Evolutionary conservation across 164 flowering plant genomes (phyloP).

Genomic region (Magnolia kwangsiensis): DNA sequence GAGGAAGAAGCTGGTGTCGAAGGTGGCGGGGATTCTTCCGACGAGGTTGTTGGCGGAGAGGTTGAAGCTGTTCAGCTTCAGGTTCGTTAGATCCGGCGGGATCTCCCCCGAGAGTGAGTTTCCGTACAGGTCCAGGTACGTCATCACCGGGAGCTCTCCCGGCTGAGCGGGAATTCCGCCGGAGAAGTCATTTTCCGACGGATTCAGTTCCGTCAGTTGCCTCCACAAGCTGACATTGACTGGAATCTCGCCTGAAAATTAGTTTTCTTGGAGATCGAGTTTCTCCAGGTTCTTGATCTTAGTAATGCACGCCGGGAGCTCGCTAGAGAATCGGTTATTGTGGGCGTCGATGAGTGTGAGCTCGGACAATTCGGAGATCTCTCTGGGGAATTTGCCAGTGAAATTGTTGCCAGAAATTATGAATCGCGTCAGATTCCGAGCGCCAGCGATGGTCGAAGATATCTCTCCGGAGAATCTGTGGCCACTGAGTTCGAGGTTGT

Average conservation of each 20-base stretch:
- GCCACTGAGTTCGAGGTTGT: slow-evolving; percentile 30
- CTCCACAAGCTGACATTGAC: slow-evolving; percentile 33
- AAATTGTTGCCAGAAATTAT: slow-evolving; percentile 46
- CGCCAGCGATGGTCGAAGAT: slow-evolving; percentile 33
- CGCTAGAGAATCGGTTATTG: slow-evolving; percentile 47
- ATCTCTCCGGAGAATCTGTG: slow-evolving; percentile 53
- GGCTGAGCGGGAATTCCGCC: slow-evolving; percentile 53
- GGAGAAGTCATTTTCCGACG: slow-evolving; percentile 43
- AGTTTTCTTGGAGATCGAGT: slow-evolving; percentile 47
- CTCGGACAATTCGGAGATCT: slow-evolving; percentile 31
- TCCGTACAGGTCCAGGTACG: slow-evolving; percentile 48
- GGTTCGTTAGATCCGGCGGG: slow-evolving; percentile 41
- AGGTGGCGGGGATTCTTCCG: slow-evolving; percentile 48
- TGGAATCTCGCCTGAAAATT: slow-evolving; percentile 54
- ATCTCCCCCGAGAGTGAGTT: slow-evolving; percentile 61
- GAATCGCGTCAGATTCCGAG: slow-evolving; percentile 24
- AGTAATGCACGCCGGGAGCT: slow-evolving; percentile 48
- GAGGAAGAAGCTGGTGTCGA: slow-evolving; percentile 26
- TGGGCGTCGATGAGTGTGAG: slow-evolving; percentile 32
- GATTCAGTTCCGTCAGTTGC: slow-evolving; percentile 42
- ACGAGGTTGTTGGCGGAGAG: slow-evolving; percentile 46
- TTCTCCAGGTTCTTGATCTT: slow-evolving; percentile 34
- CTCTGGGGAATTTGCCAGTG: slow-evolving; percentile 44
- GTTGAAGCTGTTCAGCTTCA: slow-evolving; percentile 39
- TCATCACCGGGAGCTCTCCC: slow-evolving; percentile 42